A percentile compares a stretch with the other conserved stretches of the same genome.
Conservation (phyloP, 345 rosid species). For the Lepidium didymum region DNA sequence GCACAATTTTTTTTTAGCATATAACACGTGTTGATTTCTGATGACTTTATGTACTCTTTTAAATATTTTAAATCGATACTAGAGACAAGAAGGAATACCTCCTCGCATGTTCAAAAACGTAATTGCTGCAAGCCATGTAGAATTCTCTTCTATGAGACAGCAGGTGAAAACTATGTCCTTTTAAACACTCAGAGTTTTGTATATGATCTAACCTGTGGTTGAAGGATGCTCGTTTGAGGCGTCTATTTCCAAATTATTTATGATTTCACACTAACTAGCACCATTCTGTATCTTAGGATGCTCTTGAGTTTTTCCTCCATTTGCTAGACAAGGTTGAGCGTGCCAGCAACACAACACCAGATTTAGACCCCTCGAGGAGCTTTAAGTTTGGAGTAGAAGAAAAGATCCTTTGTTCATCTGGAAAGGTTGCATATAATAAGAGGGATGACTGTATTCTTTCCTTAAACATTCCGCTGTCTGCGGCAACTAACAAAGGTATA, state of each 20-base stretch:
- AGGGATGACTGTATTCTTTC: constrained; percentile 92
- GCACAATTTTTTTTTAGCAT: not conserved
- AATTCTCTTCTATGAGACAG: constrained; percentile 93
- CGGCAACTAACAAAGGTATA: constrained; percentile 80
- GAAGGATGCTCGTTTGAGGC: not conserved
- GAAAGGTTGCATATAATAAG: constrained; percentile 81
- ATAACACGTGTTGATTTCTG: constrained; percentile 1
- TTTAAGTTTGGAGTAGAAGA: constrained; percentile 98
- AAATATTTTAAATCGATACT: constrained; percentile 8
- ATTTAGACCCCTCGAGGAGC: constrained; percentile 77
- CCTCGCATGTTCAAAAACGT: constrained; percentile 97
- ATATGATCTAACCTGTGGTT: not conserved
- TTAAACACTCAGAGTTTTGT: not conserved
- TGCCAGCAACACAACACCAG: constrained; percentile 46
- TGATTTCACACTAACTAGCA: constrained; percentile 6
- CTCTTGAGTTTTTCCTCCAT: constrained; percentile 91
- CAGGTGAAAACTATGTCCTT: constrained; percentile 45
- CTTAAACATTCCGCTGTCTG: constrained; percentile 85
- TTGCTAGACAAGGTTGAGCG: constrained; percentile 94
- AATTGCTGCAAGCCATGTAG: constrained; percentile 93
- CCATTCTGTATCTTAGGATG: constrained; percentile 57
- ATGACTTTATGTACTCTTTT: not conserved
- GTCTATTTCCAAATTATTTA: not conserved
- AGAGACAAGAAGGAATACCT: constrained; percentile 92
- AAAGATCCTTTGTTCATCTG: constrained; percentile 80